Evolutionary conservation across 306 rosid genomes (phyloP).

Genomic region (Quercus mongolica): DNA sequence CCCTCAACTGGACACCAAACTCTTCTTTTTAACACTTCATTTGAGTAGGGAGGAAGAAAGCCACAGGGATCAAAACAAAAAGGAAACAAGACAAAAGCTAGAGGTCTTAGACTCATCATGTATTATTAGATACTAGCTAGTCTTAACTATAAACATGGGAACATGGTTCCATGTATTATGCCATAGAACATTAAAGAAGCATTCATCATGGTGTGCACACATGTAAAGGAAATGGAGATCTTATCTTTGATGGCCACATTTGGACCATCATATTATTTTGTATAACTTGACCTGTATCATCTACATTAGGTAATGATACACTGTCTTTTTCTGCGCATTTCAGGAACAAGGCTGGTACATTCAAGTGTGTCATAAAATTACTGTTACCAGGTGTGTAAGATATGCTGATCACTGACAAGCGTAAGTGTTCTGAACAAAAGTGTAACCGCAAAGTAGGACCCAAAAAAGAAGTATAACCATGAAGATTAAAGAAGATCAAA

Average conservation of each 20-base stretch:
- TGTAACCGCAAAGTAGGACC: not conserved
- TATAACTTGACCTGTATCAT: too few species aligned
- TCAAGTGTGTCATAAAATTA: too few species aligned
- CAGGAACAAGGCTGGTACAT: too few species aligned
- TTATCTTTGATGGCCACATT: too few species aligned
- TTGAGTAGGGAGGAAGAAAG: not conserved
- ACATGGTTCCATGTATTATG: too few species aligned
- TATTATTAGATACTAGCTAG: not conserved
- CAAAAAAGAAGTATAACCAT: not conserved
- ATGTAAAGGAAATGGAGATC: not conserved
- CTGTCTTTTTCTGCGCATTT: too few species aligned
- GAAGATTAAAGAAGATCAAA: not conserved
- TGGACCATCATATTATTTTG: too few species aligned
- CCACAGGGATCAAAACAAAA: not conserved
- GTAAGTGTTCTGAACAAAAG: too few species aligned
- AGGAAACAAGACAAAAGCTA: not conserved
- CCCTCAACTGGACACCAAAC: conserved; percentile 11
- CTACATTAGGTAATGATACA: too few species aligned
- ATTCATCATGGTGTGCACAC: not conserved
- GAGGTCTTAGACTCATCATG: not conserved
- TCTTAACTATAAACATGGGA: not conserved
- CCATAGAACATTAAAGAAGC: not conserved
- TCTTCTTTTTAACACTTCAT: not conserved
- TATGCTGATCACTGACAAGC: too few species aligned
- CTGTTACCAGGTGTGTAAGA: too few species aligned